A percentile compares a stretch with the other conserved stretches of the same genome.
Evolutionary conservation across 2,329 filamentous ascomycete genomes (phyloP).

Genomic region (Fusarium sp.): DNA sequence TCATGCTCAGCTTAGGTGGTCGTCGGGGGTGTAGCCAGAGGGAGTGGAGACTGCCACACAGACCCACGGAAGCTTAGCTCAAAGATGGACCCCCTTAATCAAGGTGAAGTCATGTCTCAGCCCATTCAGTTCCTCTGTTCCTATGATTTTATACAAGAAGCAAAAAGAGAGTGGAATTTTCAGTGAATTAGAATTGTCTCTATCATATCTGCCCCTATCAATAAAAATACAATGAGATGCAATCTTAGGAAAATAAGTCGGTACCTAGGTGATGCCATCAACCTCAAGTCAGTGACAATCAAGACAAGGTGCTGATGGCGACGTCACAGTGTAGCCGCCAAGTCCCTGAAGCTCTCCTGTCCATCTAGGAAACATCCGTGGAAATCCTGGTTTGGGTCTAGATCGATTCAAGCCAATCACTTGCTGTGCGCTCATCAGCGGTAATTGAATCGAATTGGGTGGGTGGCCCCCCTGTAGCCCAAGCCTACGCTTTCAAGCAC

Average conservation of each 20-base stretch:
- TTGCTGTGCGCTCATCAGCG: conserved; percentile 16
- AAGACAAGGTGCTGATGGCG: conserved; percentile 35
- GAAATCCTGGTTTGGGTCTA: conserved; percentile 36
- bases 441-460: conserved; percentile 14
- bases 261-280: conserved; percentile 11
- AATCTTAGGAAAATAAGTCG: neutral
- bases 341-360: conserved; percentile 37
- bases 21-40: conserved; percentile 29
- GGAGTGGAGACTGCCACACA: conserved; percentile 8
- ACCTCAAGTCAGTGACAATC: conserved; percentile 18
- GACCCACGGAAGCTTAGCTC: conserved; percentile 29
- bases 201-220: neutral
- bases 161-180: neutral
- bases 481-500: neutral
- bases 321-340: conserved; percentile 42
- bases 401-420: conserved; percentile 29
- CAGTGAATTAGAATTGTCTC: neutral
- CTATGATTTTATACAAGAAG: conserved; percentile 2
- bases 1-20: conserved; percentile 21
- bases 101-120: conserved; percentile 49
- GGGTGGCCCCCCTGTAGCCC: neutral
- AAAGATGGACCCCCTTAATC: conserved; percentile 35
- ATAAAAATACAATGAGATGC: neutral
- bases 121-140: conserved; percentile 10
- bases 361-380: conserved; percentile 12